phyloP scores from a whole-genome alignment of 306 rosid genomes.

The Cicer bijugum region DNA sequence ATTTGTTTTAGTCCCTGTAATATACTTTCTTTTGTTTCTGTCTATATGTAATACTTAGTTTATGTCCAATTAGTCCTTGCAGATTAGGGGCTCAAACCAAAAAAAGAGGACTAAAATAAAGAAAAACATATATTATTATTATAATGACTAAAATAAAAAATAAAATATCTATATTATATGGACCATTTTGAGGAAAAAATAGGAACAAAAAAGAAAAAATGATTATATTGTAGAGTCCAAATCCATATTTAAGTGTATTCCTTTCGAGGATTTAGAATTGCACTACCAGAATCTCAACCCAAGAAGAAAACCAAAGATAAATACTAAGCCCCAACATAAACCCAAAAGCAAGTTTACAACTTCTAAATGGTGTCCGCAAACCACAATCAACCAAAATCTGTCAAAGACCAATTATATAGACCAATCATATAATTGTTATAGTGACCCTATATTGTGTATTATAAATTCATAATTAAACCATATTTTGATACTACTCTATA shows the following conservation, averaged over 20 bases:
- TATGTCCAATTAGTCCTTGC: too few species aligned
- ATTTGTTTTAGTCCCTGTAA: too few species aligned
- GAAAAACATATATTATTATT: too few species aligned
- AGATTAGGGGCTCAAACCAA: too few species aligned
- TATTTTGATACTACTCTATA: constrained; percentile 10
- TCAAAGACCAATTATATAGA: constrained; percentile 10
- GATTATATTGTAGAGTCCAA: not conserved
- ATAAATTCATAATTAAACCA: not conserved
- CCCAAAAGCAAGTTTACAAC: not conserved
- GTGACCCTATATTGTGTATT: not conserved
- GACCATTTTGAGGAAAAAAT: not conserved
- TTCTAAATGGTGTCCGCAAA: not conserved
- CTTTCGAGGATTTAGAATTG: constrained; percentile 11
- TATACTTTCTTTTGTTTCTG: too few species aligned
- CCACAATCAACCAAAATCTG: constrained; percentile 5
- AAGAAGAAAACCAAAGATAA: not conserved
- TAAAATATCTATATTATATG: not conserved
- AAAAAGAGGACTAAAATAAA: not conserved
- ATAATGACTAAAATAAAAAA: not conserved
- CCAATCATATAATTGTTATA: not conserved
- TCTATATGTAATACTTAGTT: too few species aligned
- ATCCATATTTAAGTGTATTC: not conserved
- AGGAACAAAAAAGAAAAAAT: not conserved
- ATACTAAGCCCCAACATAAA: not conserved
- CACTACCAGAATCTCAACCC: constrained; percentile 35